phyloP scores from a whole-genome alignment of 2,329 filamentous ascomycete species.

The Xylariales sp. region DNA sequence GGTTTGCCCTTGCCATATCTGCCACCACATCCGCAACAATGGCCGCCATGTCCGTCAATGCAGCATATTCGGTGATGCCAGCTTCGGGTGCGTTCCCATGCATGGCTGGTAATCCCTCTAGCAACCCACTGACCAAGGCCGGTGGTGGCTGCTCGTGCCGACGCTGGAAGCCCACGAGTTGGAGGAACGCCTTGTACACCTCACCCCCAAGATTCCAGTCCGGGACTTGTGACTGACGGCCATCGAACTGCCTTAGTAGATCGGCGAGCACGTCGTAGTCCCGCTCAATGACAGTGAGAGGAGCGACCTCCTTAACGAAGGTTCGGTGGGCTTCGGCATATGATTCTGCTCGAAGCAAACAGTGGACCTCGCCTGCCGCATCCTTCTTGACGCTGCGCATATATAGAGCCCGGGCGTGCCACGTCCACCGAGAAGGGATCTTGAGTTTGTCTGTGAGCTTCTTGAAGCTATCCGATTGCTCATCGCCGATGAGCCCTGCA shows the following conservation, averaged over 20 bases:
- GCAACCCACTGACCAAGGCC: slow-evolving; percentile 50
- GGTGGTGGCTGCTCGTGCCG: slow-evolving; percentile 34
- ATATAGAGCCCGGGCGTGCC: slow-evolving; percentile 79
- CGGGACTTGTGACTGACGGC: slow-evolving; percentile 54
- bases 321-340: slow-evolving; percentile 80
- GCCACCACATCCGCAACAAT: slow-evolving; percentile 28
- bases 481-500: slow-evolving; percentile 59
- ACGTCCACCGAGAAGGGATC: slow-evolving; percentile 76
- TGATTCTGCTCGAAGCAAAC: slow-evolving; percentile 71
- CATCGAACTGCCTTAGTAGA: slow-evolving; percentile 68
- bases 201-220: slow-evolving; percentile 78
- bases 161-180: slow-evolving; percentile 39
- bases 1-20: slow-evolving; percentile 22
- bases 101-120: slow-evolving; percentile 52
- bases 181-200: slow-evolving; percentile 65
- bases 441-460: slow-evolving; percentile 60
- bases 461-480: slow-evolving; percentile 51
- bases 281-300: slow-evolving; percentile 73
- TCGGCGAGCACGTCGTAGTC: slow-evolving; percentile 67
- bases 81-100: slow-evolving; percentile 34
- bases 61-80: slow-evolving; percentile 26
- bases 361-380: slow-evolving; percentile 67
- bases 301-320: slow-evolving; percentile 75
- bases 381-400: slow-evolving; percentile 70
- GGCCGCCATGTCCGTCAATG: slow-evolving; percentile 29